Conservation (phyloP, 768 basidiomycete genomes). For the Phanerodontia chrysosporium region DNA sequence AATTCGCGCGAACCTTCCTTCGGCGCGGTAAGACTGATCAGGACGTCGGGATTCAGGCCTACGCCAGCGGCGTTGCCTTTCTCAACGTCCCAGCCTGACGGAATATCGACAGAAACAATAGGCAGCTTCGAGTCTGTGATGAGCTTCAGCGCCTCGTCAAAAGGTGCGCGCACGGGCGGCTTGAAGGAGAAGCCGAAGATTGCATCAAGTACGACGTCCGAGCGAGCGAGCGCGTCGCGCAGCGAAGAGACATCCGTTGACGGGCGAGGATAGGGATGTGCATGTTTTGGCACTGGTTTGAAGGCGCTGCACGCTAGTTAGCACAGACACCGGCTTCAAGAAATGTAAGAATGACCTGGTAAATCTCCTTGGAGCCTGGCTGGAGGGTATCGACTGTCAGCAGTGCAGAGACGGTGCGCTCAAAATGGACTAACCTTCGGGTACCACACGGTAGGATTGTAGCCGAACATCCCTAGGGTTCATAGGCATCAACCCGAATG, state of each 20-base stretch:
- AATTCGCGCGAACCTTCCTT: slow-evolving; percentile 82
- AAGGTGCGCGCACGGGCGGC: slow-evolving; percentile 85
- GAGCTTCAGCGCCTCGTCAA: slow-evolving; percentile 68
- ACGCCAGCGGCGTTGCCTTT: slow-evolving; percentile 53
- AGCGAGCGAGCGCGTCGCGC: slow-evolving; percentile 44
- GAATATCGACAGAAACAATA: slow-evolving; percentile 93
- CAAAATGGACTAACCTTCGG: slow-evolving; percentile 63
- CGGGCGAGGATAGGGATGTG: slow-evolving; percentile 66
- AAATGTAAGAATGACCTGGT: slow-evolving; percentile 48
- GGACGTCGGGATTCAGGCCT: slow-evolving; percentile 69
- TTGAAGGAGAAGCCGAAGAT: slow-evolving; percentile 99
- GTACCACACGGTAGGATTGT: slow-evolving; percentile 84
- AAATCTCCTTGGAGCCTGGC: slow-evolving; percentile 92
- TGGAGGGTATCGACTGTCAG: slow-evolving; percentile 24
- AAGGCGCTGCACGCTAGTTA: slow-evolving; percentile 49
- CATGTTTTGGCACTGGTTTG: slow-evolving; percentile 89
- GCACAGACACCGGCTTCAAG: background rate
- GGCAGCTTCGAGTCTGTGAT: slow-evolving; percentile 64
- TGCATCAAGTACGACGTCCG: slow-evolving; percentile 88
- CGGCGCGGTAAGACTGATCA: slow-evolving; percentile 91
- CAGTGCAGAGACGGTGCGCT: background rate
- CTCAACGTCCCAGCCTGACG: slow-evolving; percentile 95
- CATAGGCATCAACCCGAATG: background rate
- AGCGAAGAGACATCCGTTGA: slow-evolving; percentile 44
- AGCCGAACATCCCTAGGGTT: slow-evolving; percentile 83